Evolutionary conservation across 2,329 filamentous ascomycete genomes (phyloP).

Genomic region (Trichoderma afroharzianum): DNA sequence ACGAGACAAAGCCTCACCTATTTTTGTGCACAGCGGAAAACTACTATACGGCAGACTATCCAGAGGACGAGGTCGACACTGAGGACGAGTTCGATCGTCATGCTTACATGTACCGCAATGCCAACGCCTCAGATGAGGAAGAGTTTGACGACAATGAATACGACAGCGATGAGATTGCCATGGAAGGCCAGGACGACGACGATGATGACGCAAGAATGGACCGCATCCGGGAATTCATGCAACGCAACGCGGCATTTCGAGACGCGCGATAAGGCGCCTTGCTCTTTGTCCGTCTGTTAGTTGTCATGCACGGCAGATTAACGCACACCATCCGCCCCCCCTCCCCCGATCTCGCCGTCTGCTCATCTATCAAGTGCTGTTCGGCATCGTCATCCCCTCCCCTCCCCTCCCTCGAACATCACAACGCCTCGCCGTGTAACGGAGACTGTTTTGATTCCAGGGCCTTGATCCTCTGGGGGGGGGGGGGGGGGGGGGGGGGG

Average conservation of each 20-base stretch:
- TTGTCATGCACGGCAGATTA: neutral
- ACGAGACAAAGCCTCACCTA: neutral
- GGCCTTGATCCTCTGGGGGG: too few species aligned
- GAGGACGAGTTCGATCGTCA: slow-evolving; percentile 54
- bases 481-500: too few species aligned
- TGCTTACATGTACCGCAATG: slow-evolving; percentile 52
- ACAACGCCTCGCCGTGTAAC: too few species aligned
- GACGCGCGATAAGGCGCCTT: neutral
- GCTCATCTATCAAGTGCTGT: too few species aligned
- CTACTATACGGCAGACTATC: slow-evolving; percentile 76
- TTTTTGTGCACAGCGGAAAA: slow-evolving; percentile 57
- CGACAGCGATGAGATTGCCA: slow-evolving; percentile 36
- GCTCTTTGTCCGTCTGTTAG: neutral
- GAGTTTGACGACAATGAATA: slow-evolving; percentile 46
- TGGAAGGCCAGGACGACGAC: slow-evolving; percentile 36
- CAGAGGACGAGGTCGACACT: slow-evolving; percentile 72
- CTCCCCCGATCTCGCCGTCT: too few species aligned
- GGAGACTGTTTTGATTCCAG: too few species aligned
- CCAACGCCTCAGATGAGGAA: slow-evolving; percentile 53
- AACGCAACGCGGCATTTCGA: slow-evolving; percentile 27
- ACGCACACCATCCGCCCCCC: neutral
- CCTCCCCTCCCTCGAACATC: too few species aligned
- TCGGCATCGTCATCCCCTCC: too few species aligned
- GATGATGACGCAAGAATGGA: slow-evolving; percentile 36
- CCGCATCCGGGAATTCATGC: slow-evolving; percentile 38